These are phyloP conservation scores for Erodium maritimum DNA, from an alignment of 345 rosid genomes.

Conservation along the genomic window DNA sequence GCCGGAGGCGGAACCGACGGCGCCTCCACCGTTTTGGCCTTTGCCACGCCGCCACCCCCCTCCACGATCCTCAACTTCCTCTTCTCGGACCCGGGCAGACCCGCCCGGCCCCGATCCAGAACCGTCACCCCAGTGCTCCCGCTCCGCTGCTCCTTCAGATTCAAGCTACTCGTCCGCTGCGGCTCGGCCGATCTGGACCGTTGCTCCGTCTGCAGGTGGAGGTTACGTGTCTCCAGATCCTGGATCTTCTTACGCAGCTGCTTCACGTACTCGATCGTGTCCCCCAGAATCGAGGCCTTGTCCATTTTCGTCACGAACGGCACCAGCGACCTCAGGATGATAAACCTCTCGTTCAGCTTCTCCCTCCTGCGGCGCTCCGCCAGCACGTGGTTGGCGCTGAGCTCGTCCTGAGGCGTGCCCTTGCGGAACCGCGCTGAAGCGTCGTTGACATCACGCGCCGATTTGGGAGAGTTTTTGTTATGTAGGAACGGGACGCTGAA, in stretches of 20 bases:
- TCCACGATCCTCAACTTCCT: slow-evolving; percentile 48
- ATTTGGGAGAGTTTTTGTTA: slow-evolving; percentile 42
- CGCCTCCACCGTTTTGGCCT: slow-evolving; percentile 31
- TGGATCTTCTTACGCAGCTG: slow-evolving; percentile 69
- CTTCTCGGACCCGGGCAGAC: slow-evolving; percentile 20
- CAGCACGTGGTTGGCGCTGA: slow-evolving; percentile 76
- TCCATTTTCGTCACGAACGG: slow-evolving; percentile 98
- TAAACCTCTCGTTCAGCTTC: slow-evolving; percentile 85
- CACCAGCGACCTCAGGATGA: slow-evolving; percentile 63
- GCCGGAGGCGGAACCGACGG: slow-evolving; percentile 6
- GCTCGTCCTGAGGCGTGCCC: slow-evolving; percentile 46
- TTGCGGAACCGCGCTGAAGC: slow-evolving; percentile 26
- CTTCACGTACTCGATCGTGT: slow-evolving; percentile 88
- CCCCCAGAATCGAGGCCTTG: slow-evolving; percentile 91
- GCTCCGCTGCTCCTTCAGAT: slow-evolving; percentile 25
- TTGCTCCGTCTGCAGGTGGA: slow-evolving; percentile 40
- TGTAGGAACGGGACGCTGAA: slow-evolving; percentile 72
- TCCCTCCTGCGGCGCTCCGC: slow-evolving; percentile 94
- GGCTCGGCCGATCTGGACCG: slow-evolving; percentile 20
- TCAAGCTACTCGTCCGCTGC: slow-evolving; percentile 18
- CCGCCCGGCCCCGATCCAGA: slow-evolving; percentile 26
- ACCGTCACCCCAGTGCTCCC: slow-evolving; percentile 9
- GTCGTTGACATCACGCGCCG: slow-evolving; percentile 21
- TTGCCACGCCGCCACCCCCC: slow-evolving; percentile 20
- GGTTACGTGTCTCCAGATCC: slow-evolving; percentile 52